Evolutionary conservation across 2,329 filamentous ascomycete genomes (phyloP), one percentile per base, ranked within the genome.

Genomic region (Hymenoscyphus albidus): DNA sequence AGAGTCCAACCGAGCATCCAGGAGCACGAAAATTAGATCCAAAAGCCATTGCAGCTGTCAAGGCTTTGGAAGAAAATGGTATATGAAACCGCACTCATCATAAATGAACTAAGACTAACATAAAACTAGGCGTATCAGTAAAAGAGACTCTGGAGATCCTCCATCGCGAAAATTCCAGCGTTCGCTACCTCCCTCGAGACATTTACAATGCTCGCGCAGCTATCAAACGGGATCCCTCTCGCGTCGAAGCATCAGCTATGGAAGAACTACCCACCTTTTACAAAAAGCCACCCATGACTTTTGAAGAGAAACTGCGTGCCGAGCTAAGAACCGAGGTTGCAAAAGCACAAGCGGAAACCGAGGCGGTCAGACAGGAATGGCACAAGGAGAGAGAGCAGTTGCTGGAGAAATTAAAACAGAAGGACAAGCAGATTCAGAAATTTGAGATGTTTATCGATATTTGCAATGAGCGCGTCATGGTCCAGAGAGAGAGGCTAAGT

Each of bases 391-490:
- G 88, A 54, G 84, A 84, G 16, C 80, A 81, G 0, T 75, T 89
- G 64, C 85, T 85, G 70, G 79, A 81, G 63, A 81, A 86, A 71
- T 74, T 93, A 16, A 82, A 81, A 51, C 85, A 89, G 65, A 88
- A 88, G 75, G 84, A 88, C 66, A 81, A 82, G 71, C 81, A 83
- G 65, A 88, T 89, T 63, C 76, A 81, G 66, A 86, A 83, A 72
- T 89, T 88, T 69, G 86, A 89, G 75, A 86, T 87, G 82, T 89
- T 89, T 62, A 88, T 89, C 71, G 86, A 89, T 74, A 87, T 89
- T 62, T 88, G 86, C 73, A 89, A 89, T 70, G 81, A 87, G 73
- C 79, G 86, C 59, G 86, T 88, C 67, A 88, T 88, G 80, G 79
- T 87, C 62, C 84, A 86, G 74, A 78, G 85, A 60, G 82, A 86